Conservation (phyloP, 352 stramenopile genomes). For the Pythium grandisporangium region DNA sequence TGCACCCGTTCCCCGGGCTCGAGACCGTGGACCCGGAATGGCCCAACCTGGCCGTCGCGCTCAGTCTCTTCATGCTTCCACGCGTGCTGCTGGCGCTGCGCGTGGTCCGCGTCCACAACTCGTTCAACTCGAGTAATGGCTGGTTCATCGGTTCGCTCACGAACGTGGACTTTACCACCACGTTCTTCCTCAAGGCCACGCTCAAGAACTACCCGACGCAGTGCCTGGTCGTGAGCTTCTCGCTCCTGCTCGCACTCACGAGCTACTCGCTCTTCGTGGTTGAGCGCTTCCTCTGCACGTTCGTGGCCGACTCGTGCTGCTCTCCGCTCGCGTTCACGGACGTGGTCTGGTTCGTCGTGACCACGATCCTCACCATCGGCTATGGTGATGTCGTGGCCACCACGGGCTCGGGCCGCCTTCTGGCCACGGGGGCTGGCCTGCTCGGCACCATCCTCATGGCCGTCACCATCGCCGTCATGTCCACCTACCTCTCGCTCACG, state of each 20-base stretch:
- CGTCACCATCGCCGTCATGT: conserved; percentile 72
- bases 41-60: conserved; percentile 43
- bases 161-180: conserved; percentile 57
- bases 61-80: conserved; percentile 53
- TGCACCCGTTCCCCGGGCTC: conserved; percentile 67
- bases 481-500: conserved; percentile 59
- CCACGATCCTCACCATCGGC: conserved; percentile 68
- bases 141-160: conserved; percentile 76
- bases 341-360: conserved; percentile 52
- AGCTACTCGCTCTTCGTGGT: conserved; percentile 61
- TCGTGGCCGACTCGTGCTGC: conserved; percentile 41
- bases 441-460: conserved; percentile 48
- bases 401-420: conserved; percentile 32
- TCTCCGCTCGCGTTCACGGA: conserved; percentile 38
- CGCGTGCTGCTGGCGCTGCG: conserved; percentile 42
- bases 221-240: conserved; percentile 33
- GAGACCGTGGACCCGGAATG: conserved; percentile 51
- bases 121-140: conserved; percentile 75
- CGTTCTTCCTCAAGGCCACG: conserved; percentile 71
- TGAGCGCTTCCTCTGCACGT: conserved; percentile 66
- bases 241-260: conserved; percentile 24
- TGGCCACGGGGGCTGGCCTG: conserved; percentile 38
- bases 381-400: conserved; percentile 58
- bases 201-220: conserved; percentile 56
- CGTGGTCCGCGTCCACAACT: conserved; percentile 49